Evolutionary conservation across 352 stramenopile species (phyloP).

Genomic region (Halophytophthora polymorphica): DNA sequence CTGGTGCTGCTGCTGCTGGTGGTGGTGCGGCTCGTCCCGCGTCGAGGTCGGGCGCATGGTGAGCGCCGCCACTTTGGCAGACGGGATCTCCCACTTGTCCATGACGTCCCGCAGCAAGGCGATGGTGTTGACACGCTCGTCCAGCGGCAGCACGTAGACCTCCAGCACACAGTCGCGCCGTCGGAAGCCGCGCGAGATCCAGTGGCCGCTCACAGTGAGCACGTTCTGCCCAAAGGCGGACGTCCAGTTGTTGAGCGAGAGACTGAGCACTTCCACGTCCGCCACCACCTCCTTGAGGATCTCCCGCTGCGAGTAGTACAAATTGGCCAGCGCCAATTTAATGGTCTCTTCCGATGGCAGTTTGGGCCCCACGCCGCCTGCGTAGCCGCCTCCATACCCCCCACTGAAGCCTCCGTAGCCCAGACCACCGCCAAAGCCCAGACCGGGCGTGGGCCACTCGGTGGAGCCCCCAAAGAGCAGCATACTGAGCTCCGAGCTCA

Average conservation of each 20-base stretch:
- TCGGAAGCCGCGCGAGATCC: conserved; percentile 72
- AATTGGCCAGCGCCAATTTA: conserved; percentile 64
- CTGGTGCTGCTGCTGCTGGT: too few species aligned
- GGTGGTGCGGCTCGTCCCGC: too few species aligned
- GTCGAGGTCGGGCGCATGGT: conserved; percentile 56
- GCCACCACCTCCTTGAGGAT: conserved; percentile 78
- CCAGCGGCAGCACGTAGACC: conserved; percentile 70
- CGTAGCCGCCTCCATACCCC: conserved; percentile 13
- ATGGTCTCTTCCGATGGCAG: conserved; percentile 66
- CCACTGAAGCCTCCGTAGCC: conserved; percentile 2
- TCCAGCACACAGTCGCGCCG: conserved; percentile 75
- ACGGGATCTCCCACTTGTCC: conserved; percentile 80
- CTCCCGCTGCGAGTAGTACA: conserved; percentile 81
- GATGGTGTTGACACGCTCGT: conserved; percentile 77
- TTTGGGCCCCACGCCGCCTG: conserved; percentile 22
- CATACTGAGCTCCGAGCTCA: conserved; percentile 57
- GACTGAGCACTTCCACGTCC: conserved; percentile 66
- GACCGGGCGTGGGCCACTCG: conserved; percentile 20
- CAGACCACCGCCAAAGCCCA: conserved; percentile 22
- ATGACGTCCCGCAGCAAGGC: conserved; percentile 74
- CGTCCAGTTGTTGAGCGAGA: conserved; percentile 82
- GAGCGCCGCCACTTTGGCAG: conserved; percentile 63
- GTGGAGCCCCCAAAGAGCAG: conserved; percentile 47
- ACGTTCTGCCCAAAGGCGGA: conserved; percentile 76
- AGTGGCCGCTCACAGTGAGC: conserved; percentile 75